phyloP scores from a whole-genome alignment of 2,329 filamentous ascomycete genomes.

The Bipolaris bicolor region DNA sequence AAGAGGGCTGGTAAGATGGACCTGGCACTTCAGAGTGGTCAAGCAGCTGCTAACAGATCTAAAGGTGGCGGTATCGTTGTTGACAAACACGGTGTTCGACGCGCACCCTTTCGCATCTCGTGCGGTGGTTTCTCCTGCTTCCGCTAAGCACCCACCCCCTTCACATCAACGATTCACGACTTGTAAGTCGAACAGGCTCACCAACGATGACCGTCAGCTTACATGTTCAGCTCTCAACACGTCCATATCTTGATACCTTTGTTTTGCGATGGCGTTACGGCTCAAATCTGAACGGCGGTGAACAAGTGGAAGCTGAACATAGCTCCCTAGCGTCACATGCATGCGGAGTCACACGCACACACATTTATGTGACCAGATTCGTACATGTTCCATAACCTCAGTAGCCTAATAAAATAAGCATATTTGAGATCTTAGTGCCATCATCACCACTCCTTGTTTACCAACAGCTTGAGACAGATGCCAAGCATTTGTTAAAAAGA shows the following conservation, averaged over 20 bases:
- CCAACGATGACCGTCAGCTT: neutral
- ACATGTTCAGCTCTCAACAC: slow-evolving; percentile 1
- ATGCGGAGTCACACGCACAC: no score
- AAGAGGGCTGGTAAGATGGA: slow-evolving; percentile 49
- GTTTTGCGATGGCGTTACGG: slow-evolving; percentile 24
- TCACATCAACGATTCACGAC: slow-evolving; percentile 35
- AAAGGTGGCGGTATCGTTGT: slow-evolving; percentile 58
- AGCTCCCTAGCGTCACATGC: neutral
- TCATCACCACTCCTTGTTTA: neutral
- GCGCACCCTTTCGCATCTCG: slow-evolving; percentile 59
- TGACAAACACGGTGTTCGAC: slow-evolving; percentile 59
- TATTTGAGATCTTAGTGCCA: neutral
- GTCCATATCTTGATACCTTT: slow-evolving; percentile 2
- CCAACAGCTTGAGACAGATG: neutral
- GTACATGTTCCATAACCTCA: slow-evolving; percentile 8
- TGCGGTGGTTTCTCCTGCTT: slow-evolving; percentile 61
- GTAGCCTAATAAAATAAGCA: slow-evolving; percentile 19
- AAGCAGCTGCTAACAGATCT: slow-evolving; percentile 25
- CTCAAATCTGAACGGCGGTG: slow-evolving; percentile 1
- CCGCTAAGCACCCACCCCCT: slow-evolving; percentile 46
- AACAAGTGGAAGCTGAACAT: neutral
- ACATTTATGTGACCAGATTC: slow-evolving; percentile 2
- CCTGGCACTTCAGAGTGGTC: slow-evolving; percentile 1
- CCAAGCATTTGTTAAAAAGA: neutral
- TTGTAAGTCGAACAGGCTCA: slow-evolving; percentile 16